A percentile compares a stretch with the other conserved stretches of the same genome.
These are phyloP conservation scores for Aquanectria penicillioides DNA, from an alignment of 2,329 filamentous ascomycete genomes.

Conservation along the genomic window DNA sequence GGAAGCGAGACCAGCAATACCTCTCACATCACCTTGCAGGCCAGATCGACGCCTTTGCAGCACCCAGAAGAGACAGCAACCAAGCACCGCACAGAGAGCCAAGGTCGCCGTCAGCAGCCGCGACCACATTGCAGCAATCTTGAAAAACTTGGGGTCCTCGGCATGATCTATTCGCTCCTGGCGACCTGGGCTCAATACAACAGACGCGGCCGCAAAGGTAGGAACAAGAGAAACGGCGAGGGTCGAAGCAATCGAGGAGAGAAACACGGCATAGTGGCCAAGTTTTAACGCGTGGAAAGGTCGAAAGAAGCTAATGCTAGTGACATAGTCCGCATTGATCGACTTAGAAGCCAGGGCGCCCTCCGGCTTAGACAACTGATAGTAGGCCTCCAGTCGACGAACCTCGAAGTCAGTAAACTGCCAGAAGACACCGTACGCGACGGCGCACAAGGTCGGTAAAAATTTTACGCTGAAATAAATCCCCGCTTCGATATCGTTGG, in stretches of 20 bases:
- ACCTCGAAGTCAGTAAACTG: conserved; percentile 74
- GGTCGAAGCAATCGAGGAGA: conserved; percentile 72
- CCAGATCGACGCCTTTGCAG: conserved; percentile 72
- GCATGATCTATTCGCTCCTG: conserved; percentile 51
- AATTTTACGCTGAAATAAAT: conserved; percentile 73
- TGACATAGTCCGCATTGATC: conserved; percentile 80
- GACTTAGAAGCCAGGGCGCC: conserved; percentile 72
- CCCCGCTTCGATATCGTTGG: conserved; percentile 59
- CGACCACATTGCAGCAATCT: conserved; percentile 68
- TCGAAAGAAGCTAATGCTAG: conserved; percentile 71
- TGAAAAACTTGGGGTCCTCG: conserved; percentile 69
- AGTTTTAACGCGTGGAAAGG: conserved; percentile 70
- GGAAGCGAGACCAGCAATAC: conserved; percentile 77
- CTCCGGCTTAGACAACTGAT: conserved; percentile 69
- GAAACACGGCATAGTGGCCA: conserved; percentile 74
- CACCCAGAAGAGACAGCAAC: conserved; percentile 67
- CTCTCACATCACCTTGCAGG: conserved; percentile 73
- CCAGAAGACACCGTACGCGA: conserved; percentile 72
- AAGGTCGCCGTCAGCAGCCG: conserved; percentile 68
- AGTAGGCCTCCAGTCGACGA: conserved; percentile 72
- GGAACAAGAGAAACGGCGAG: conserved; percentile 76
- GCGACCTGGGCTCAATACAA: conserved; percentile 66
- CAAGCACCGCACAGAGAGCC: conserved; percentile 66
- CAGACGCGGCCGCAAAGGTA: conserved; percentile 71
- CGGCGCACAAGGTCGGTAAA: conserved; percentile 68